A percentile compares a stretch with the other conserved stretches of the same genome.
Evolutionary conservation across 2,329 filamentous ascomycete genomes (phyloP).

Genomic region (Diaporthe destruens): DNA sequence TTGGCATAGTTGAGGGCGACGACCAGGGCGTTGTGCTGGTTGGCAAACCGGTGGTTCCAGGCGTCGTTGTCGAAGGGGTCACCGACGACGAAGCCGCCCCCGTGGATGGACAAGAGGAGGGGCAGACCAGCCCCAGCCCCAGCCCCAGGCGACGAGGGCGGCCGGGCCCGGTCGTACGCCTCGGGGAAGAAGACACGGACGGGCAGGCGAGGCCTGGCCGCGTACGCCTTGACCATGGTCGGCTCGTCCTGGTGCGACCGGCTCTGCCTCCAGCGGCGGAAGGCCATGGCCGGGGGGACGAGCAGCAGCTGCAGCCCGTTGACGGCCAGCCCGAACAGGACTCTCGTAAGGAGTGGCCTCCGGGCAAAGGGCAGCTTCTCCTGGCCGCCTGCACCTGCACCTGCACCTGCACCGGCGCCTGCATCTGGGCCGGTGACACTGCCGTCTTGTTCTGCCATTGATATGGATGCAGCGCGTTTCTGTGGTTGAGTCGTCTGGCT

Average conservation of each 20-base stretch:
- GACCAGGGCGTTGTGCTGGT: slow-evolving; percentile 57
- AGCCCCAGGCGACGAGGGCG: slow-evolving; percentile 39
- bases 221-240: slow-evolving; percentile 37
- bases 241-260: slow-evolving; percentile 18
- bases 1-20: slow-evolving; percentile 64
- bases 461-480: too few relatives aligned
- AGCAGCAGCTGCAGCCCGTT: slow-evolving; percentile 34
- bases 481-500: too few relatives aligned
- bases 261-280: slow-evolving; percentile 31
- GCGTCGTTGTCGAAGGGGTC: slow-evolving; percentile 58
- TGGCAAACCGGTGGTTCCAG: slow-evolving; percentile 60
- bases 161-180: slow-evolving; percentile 45
- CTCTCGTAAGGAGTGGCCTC: slow-evolving; percentile 27
- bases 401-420: too few relatives aligned
- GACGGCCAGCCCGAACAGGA: slow-evolving; percentile 8
- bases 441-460: too few relatives aligned
- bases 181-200: slow-evolving; percentile 55
- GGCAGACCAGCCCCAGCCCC: slow-evolving; percentile 49
- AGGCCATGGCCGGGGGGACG: slow-evolving; percentile 9
- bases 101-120: slow-evolving; percentile 63
- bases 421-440: too few relatives aligned
- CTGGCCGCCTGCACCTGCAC: neutral
- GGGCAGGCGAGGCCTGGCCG: slow-evolving; percentile 34
- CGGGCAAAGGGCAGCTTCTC: slow-evolving; percentile 5
- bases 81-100: slow-evolving; percentile 63